Conservation (phyloP, 345 rosid genomes). For the Abelmoschus esculentus region DNA sequence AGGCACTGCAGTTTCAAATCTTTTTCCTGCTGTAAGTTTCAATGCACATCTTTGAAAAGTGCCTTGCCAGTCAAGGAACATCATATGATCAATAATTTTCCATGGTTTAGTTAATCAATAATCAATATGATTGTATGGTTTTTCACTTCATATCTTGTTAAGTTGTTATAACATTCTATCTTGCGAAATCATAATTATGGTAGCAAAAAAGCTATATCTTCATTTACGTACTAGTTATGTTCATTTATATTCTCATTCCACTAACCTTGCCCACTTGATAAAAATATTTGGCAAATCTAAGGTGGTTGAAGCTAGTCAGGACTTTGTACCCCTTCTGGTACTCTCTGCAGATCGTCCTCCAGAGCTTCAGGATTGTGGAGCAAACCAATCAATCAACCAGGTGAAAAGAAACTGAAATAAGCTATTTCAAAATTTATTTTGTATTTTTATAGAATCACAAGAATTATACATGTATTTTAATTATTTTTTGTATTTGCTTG, state of each 20-base stretch:
- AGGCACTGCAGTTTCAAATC: constrained; percentile 98
- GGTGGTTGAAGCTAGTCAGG: constrained; percentile 99
- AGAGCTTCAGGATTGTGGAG: constrained; percentile 87
- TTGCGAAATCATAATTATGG: neutral
- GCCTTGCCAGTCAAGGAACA: neutral
- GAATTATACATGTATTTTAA: neutral
- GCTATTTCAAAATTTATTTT: neutral
- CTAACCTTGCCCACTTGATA: neutral
- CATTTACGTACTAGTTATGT: neutral
- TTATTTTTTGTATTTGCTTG: neutral
- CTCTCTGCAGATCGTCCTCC: constrained; percentile 98
- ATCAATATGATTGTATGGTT: neutral
- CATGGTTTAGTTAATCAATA: neutral
- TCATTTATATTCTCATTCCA: constrained; percentile 5
- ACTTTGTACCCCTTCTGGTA: constrained; percentile 75
- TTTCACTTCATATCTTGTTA: constrained; percentile 4
- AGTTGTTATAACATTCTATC: neutral
- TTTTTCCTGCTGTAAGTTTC: constrained; percentile 92
- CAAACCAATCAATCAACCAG: constrained; percentile 93
- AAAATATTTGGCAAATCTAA: constrained; percentile 14
- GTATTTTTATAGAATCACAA: neutral
- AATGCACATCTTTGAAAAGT: neutral
- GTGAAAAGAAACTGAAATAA: constrained; percentile 26
- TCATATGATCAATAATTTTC: neutral
- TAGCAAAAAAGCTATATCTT: neutral